Evolutionary conservation across 805 yeast genomes (phyloP).

Genomic region (Kodamaea lidongshanica): DNA sequence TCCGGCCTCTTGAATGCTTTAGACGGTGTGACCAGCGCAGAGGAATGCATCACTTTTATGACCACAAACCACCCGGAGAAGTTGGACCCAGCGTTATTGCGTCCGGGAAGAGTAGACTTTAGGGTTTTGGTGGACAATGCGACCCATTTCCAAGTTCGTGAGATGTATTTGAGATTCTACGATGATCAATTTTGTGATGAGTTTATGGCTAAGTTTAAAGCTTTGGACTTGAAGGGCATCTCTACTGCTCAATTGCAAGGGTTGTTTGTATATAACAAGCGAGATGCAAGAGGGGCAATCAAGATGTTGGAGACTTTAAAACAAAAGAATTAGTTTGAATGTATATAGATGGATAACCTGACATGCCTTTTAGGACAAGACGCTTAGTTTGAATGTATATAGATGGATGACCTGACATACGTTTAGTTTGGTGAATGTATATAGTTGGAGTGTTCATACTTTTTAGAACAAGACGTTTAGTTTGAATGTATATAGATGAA

Average conservation of each 20-base stretch:
- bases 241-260: constrained; percentile 97
- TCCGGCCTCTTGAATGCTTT: constrained; percentile 90
- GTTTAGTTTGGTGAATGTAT: neutral
- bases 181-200: constrained; percentile 48
- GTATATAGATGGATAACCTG: no score
- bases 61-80: constrained; percentile 96
- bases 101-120: constrained; percentile 93
- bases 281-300: constrained; percentile 71
- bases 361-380: constrained; percentile 26
- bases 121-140: constrained; percentile 83
- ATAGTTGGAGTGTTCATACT: no score
- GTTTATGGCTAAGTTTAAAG: constrained; percentile 42
- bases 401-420: no score
- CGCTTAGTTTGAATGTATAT: neutral
- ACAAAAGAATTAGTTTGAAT: constrained; percentile 6
- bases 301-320: constrained; percentile 49
- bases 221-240: constrained; percentile 44
- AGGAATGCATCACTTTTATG: constrained; percentile 94
- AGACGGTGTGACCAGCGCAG: constrained; percentile 97
- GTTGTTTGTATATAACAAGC: constrained; percentile 84
- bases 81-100: constrained; percentile 83
- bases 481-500: constrained; percentile 1
- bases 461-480: constrained; percentile 19
- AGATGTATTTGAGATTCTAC: constrained; percentile 87
- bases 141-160: constrained; percentile 66